Evolutionary conservation across 768 basidiomycete genomes (phyloP), one percentile per base, ranked within the genome.

Genomic region (Sarcodon sp.): DNA sequence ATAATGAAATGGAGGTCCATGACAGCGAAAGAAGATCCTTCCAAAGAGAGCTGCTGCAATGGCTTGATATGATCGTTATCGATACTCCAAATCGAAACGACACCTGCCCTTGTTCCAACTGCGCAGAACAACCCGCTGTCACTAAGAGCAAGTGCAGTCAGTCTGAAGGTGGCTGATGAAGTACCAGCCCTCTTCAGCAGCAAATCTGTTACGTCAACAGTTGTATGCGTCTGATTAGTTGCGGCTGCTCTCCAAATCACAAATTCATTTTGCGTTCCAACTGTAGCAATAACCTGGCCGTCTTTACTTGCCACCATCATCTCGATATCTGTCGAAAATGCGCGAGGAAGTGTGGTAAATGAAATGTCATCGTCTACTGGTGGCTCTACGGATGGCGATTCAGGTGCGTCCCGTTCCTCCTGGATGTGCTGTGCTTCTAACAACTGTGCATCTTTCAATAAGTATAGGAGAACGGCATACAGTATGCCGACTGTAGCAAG

Each of bases 391-490:
- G 66, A 61, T 13, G 59, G 52, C 7, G 52, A 39, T 4, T 66
- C 61, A 7, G 61, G 54, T 7, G 61, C 54, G 50, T 72, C 71
- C 0, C 67, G 57, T 34, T 76, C 77, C 1, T 67, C 67, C 33
- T 77, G 72, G 58, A 83, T 73, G 36, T 83, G 72, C 57, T 92
- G 89, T 3, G 87, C 85, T 56, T 92, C 92, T 34, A 96, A 72
- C 0, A 92, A 75, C 50, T 99, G 92, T 0, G 89, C 79, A 54
- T 94, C 83, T 66, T 93, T 94, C 51, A 97, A 68, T 2, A 99
- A 71, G 59, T 92, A 92, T 8, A 89, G 69, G 7, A 94, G 69
- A 9, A 98, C 64, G 7, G 75, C 71, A 61, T 86, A 97, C 8
- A 98, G 69, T 3, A 75, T 62, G 21, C 73, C 65, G 6, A 84